Conservation (phyloP, 116 monocot genomes). For the Zostera marina region DNA sequence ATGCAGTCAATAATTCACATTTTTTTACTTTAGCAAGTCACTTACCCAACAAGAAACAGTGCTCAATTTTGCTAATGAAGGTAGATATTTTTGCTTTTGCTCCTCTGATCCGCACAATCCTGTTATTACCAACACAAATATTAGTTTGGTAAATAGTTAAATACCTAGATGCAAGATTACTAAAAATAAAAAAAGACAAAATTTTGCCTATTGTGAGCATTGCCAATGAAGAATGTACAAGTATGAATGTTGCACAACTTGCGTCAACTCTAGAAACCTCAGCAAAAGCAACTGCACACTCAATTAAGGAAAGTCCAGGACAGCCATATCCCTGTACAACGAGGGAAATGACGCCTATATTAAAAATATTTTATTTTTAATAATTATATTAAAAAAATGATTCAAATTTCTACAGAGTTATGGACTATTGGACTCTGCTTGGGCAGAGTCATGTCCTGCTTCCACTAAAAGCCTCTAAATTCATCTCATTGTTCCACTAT, state of each 20-base stretch:
- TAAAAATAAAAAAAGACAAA: not conserved
- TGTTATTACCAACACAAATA: slow-evolving; percentile 10
- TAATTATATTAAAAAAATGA: no score
- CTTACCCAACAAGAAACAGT: slow-evolving; percentile 85
- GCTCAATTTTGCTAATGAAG: slow-evolving; percentile 51
- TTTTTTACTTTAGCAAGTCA: not conserved
- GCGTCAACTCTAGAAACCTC: slow-evolving; percentile 96
- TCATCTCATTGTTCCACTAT: no score
- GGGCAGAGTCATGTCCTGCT: no score
- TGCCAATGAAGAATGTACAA: slow-evolving; percentile 90
- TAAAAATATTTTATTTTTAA: not conserved
- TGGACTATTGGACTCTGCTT: no score
- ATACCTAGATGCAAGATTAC: not conserved
- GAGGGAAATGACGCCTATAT: not conserved
- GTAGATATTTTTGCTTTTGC: slow-evolving; percentile 81
- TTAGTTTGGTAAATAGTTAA: not conserved
- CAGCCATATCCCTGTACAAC: slow-evolving; percentile 74
- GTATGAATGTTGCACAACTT: slow-evolving; percentile 86
- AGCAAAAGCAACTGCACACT: slow-evolving; percentile 51
- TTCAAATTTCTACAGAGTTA: no score
- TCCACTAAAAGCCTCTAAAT: no score
- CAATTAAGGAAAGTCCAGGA: slow-evolving; percentile 72
- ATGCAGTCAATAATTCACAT: not conserved
- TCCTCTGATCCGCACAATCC: slow-evolving; percentile 84
- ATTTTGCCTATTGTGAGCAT: slow-evolving; percentile 87